Percentiles rank a stretch among this genome's conserved stretches.
These are phyloP conservation scores for Prototheca wickerhamii DNA, from an alignment of 163 green algal species.

Conservation along the genomic window DNA sequence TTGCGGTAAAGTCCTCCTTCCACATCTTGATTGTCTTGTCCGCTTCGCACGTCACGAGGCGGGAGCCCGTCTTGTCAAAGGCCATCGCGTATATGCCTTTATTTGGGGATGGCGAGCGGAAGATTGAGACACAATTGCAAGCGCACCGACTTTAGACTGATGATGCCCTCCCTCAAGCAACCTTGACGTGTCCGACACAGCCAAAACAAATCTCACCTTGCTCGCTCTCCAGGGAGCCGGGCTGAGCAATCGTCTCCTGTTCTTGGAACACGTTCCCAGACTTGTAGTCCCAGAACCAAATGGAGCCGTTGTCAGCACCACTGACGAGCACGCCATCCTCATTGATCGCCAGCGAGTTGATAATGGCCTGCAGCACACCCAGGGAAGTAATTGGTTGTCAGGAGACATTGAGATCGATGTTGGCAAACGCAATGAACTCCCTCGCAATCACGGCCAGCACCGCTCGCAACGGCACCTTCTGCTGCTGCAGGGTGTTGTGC, in stretches of 20 bases:
- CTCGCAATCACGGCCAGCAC: not conserved
- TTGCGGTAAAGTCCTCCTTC: conserved; percentile 82
- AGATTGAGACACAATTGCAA: no score
- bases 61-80: conserved; percentile 74
- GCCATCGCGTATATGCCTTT: conserved; percentile 61
- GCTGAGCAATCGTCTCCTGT: conserved; percentile 75
- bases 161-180: not conserved
- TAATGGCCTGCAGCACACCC: conserved; percentile 69
- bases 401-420: no score
- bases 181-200: conserved; percentile 7
- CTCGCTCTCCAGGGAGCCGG: conserved; percentile 87
- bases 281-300: conserved; percentile 96
- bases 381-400: no score
- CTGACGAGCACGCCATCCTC: conserved; percentile 88
- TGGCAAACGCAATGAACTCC: no score
- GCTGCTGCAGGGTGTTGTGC: conserved; percentile 94
- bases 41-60: conserved; percentile 83
- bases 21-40: conserved; percentile 99
- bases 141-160: no score
- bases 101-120: not conserved
- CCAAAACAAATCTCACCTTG: conserved; percentile 7
- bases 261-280: conserved; percentile 92
- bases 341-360: conserved; percentile 91
- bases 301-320: conserved; percentile 71
- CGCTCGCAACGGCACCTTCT: conserved; percentile 24